Percentiles rank a stretch among this genome's conserved stretches.
Conservation (phyloP, 768 basidiomycete species). For the Pulveroboletus frians region DNA sequence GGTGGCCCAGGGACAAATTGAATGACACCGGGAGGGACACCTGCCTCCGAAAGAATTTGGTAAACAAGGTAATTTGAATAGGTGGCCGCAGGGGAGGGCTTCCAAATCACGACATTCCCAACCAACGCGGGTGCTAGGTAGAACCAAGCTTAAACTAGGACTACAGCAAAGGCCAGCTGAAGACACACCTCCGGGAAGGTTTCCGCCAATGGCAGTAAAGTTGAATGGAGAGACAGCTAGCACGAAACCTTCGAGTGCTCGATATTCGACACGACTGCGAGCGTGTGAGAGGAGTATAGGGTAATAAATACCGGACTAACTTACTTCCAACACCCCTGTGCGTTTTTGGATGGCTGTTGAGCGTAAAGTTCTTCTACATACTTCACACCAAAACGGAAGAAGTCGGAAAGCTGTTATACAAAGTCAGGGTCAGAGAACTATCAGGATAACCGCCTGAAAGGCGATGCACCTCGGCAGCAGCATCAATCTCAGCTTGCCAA, state of each 20-base stretch:
- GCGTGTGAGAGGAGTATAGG: constrained; percentile 5
- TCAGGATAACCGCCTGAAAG: not conserved
- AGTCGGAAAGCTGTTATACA: constrained; percentile 65
- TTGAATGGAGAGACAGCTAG: constrained; percentile 98
- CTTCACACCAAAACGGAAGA: constrained; percentile 95
- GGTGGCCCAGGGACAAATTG: constrained; percentile 95
- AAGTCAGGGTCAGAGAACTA: constrained; percentile 5
- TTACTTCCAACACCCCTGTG: constrained; percentile 91
- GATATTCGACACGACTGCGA: constrained; percentile 86
- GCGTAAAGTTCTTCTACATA: constrained; percentile 93
- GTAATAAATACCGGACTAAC: constrained; percentile 27
- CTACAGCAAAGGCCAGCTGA: not conserved
- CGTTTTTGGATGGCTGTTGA: constrained; percentile 85
- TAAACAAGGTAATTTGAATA: constrained; percentile 93
- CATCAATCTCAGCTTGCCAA: constrained; percentile 99
- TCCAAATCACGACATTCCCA: constrained; percentile 95
- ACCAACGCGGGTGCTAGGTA: constrained; percentile 78
- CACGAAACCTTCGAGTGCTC: constrained; percentile 97
- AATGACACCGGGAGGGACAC: constrained; percentile 90
- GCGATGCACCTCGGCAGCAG: constrained; percentile 83
- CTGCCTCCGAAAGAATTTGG: constrained; percentile 90
- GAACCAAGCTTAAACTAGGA: not conserved
- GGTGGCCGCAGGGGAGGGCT: constrained; percentile 91
- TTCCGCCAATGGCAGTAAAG: constrained; percentile 97
- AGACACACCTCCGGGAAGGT: constrained; percentile 67